A percentile compares a stretch with the other conserved stretches of the same genome.
These are phyloP conservation scores for Colletotrichum agaves DNA, from an alignment of 2,329 filamentous ascomycete species.

Conservation along the genomic window DNA sequence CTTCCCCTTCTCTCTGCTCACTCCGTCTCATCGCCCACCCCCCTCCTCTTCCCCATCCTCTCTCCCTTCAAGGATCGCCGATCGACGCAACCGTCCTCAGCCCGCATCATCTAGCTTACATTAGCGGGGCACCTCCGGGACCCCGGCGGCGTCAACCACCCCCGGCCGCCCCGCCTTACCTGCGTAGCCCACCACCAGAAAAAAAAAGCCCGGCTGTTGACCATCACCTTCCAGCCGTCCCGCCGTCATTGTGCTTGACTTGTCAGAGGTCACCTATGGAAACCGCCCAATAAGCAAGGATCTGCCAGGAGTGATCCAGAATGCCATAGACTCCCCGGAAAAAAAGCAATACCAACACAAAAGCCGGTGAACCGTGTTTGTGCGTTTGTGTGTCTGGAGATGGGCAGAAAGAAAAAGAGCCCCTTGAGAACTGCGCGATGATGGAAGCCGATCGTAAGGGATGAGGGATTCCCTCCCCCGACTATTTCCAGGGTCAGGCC, in stretches of 20 bases:
- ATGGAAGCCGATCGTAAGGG: conserved; percentile 11
- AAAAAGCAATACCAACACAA: not conserved
- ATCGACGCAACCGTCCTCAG: conserved; percentile 28
- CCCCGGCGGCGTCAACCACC: not conserved
- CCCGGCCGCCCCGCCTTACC: conserved; percentile 21
- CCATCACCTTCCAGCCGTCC: not conserved
- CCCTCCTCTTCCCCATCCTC: not conserved
- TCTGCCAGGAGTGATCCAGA: not conserved
- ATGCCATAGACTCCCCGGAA: too few species aligned
- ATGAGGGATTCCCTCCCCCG: not conserved
- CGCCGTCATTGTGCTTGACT: not conserved
- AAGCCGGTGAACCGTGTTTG: not conserved
- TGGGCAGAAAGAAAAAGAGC: not conserved
- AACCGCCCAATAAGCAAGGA: not conserved
- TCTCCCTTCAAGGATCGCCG: conserved; percentile 23
- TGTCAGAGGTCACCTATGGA: conserved; percentile 6
- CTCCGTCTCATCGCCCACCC: not conserved
- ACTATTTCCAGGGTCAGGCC: not conserved
- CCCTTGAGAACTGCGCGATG: conserved; percentile 8
- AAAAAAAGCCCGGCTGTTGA: not conserved
- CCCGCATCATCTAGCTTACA: conserved; percentile 24
- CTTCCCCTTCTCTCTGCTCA: not conserved
- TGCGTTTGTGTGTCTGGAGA: not conserved
- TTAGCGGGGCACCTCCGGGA: not conserved
- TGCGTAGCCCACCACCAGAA: conserved; percentile 10